phyloP scores from a whole-genome alignment of 176 grass and related monocot genomes.

The Avena eriantha region DNA sequence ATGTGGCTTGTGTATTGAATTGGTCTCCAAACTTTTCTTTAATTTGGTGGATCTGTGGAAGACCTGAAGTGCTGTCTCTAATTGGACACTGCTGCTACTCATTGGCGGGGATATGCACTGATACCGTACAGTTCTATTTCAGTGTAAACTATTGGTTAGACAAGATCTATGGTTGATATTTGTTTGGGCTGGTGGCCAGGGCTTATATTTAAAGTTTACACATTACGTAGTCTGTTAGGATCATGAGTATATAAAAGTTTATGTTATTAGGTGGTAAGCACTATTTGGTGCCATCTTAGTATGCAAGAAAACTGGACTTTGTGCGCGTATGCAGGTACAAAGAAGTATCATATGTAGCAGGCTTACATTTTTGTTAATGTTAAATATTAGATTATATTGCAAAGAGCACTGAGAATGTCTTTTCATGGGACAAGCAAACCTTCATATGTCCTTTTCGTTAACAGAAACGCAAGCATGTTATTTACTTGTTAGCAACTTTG shows the following conservation, averaged over 20 bases:
- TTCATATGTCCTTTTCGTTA: neutral
- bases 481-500: neutral
- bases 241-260: neutral
- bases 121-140: neutral
- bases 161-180: neutral
- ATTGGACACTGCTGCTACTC: neutral
- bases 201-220: neutral
- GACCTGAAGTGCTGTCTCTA: neutral
- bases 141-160: neutral
- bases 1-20: neutral
- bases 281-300: neutral
- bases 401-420: neutral
- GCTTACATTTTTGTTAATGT: neutral
- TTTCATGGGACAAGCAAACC: neutral
- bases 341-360: conserved; percentile 14
- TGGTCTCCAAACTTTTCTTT: conserved; percentile 6
- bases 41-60: neutral
- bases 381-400: neutral
- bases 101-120: neutral
- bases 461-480: neutral
- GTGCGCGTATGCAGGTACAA: neutral
- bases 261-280: neutral
- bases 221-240: neutral
- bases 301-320: neutral
- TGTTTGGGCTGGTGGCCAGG: neutral